Percentiles rank a stretch among this genome's conserved stretches.
phyloP scores from a whole-genome alignment of 805 yeast genomes.

The Wickerhamiella bombiphila region DNA sequence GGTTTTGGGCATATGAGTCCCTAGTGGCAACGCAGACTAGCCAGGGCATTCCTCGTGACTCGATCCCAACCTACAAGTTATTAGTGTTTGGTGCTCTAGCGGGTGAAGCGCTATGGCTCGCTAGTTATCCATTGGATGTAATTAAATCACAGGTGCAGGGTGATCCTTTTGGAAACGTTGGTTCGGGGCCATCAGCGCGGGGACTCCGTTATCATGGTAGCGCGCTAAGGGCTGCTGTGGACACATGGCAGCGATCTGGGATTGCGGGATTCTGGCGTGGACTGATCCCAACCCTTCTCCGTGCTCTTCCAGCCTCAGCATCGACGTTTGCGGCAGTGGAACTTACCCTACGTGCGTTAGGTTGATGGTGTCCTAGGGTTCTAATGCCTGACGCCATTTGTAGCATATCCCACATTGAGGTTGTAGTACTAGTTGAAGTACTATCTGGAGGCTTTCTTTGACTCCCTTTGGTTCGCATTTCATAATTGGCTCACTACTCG shows the following conservation, averaged over 20 bases:
- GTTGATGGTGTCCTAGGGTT: conserved; percentile 14
- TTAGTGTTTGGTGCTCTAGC: conserved; percentile 47
- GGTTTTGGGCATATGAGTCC: conserved; percentile 54
- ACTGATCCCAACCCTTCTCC: conserved; percentile 35
- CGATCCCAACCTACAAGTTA: conserved; percentile 41
- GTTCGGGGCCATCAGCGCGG: conserved; percentile 11
- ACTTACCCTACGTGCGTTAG: conserved; percentile 37
- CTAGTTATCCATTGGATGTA: conserved; percentile 53
- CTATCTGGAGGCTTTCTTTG: too few relatives aligned
- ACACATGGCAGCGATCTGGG: conserved; percentile 33
- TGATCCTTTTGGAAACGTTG: conserved; percentile 26
- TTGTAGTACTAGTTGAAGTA: too few relatives aligned
- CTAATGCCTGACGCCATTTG: too few relatives aligned
- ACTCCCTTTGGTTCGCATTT: too few relatives aligned
- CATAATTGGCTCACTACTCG: too few relatives aligned
- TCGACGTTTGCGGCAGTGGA: conserved; percentile 71
- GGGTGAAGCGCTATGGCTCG: conserved; percentile 60
- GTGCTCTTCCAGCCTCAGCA: conserved; percentile 60
- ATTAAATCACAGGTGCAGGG: conserved; percentile 47
- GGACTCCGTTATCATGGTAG: conserved; percentile 25
- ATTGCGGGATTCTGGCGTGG: conserved; percentile 42
- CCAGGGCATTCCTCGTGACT: conserved; percentile 25
- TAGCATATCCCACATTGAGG: too few relatives aligned
- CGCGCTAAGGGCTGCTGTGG: conserved; percentile 29
- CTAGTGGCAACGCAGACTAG: conserved; percentile 26